Base-by-base conservation (phyloP, 129 eudicot genomes). In the Heracleum sosnowskyi region DNA sequence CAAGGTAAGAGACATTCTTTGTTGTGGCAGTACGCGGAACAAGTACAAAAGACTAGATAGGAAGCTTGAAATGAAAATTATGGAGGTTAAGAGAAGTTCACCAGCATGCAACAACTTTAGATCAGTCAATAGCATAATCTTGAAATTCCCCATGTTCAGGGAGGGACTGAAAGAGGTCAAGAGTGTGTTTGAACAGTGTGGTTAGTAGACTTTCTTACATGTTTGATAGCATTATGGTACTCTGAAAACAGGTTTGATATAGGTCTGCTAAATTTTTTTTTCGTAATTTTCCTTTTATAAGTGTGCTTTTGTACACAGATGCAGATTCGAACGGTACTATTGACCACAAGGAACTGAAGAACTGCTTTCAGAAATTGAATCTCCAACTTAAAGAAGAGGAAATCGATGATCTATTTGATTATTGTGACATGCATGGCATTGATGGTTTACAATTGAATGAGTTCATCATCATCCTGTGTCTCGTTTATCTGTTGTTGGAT, bases 381-480 rank as follows among this genome's bases (percentile, higher is more conserved):
- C 81, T 89, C 70, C 75, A 77, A 40, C 79, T 91, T 69, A 68
- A 82, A 39, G 91, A 83, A 42, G 75, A 84, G 85, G 97, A 91
- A 69, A 82, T 89, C 44, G 80, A 82, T 78, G 92, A 91, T 86
- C 90, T 91, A 41, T 87, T 84, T 40, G 83, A 70, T 76, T 89
- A 89, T 2, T 91, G 97, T 87, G 93, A 89, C 66, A 73, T 89
- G 68, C 86, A 89, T 76, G 90, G 84, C 47, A 87, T 76, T 35
- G 83, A 85, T 39, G 91, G 89, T 80, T 86, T 91, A 85, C 89
- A 91, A 69, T 87, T 86, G 40, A 86, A 91, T 20, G 93, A 91
- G 85, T 91, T 91, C 51, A 86, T 89, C 71, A 90, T 89, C 83
- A 89, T 91, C 78, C 70, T 91, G 51, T 87, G 92, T 74, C 88